Percentiles rank a stretch among this genome's conserved stretches.
Evolutionary conservation across 371 early-diverging fungal species (phyloP).

Genomic region (Basidiobolus meristosporus): DNA sequence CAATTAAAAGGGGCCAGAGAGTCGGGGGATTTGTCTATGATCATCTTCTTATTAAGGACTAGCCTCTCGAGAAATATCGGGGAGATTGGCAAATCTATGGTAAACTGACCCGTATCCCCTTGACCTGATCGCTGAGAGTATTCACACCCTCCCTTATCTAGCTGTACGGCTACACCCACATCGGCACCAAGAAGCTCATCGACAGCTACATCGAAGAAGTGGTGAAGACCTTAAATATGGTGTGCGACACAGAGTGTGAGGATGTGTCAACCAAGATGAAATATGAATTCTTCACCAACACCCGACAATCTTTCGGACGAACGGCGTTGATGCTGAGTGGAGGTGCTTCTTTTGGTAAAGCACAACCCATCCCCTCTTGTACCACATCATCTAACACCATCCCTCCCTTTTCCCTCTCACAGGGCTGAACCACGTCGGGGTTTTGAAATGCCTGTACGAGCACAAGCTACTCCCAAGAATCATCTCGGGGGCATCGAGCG

Average conservation of each 20-base stretch:
- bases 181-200: constrained; percentile 63
- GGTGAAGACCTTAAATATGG: constrained; percentile 40
- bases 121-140: background rate
- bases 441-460: constrained; percentile 51
- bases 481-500: constrained; percentile 77
- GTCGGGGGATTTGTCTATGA: constrained; percentile 24
- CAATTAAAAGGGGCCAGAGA: constrained; percentile 32
- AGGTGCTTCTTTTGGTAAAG: constrained; percentile 68
- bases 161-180: constrained; percentile 48
- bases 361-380: background rate
- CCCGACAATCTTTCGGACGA: constrained; percentile 67
- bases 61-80: constrained; percentile 60
- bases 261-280: constrained; percentile 10
- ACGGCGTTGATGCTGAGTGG: constrained; percentile 79
- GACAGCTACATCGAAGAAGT: constrained; percentile 71
- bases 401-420: background rate
- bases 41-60: constrained; percentile 58
- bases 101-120: constrained; percentile 6
- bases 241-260: constrained; percentile 31
- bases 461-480: constrained; percentile 60
- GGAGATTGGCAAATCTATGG: constrained; percentile 60
- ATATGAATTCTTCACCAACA: constrained; percentile 65
- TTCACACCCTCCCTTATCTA: constrained; percentile 6
- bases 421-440: constrained; percentile 63
- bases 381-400: background rate